Base-by-base conservation (phyloP, 768 basidiomycete species). In the Porpolomopsis calyptriformis region DNA sequence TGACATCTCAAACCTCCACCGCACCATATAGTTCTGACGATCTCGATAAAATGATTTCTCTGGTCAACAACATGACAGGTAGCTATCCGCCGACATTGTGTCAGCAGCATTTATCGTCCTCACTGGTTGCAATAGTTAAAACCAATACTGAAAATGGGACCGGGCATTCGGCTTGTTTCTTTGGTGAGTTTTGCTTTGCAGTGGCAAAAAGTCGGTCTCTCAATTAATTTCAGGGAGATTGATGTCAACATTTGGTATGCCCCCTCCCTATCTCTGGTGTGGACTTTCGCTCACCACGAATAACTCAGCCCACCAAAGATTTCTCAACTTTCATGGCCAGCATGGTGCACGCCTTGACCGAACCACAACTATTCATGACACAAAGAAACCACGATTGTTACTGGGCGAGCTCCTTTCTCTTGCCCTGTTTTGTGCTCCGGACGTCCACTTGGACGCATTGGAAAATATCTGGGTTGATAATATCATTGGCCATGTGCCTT, bases 401-500 rank as follows among this genome's bases (percentile, higher is more conserved):
- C 59, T n/a, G n/a, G 65, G 76, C 55, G 55, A 43, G 26, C 46
- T 61, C 0, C 36, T 67, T 7, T 68, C 69, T 1, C 66, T 63
- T 0, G 4, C 73, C 2, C 52, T 76, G n/a, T 75, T 78, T 55
- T 66, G 59, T 47, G 57, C 64, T 8, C 77, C 77, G 0, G 56
- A 67, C 33, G 52, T 61, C 11, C 73, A 74, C 29, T 52, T 76
- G 19, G 55, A 55, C 6, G 49, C 54, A 14, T 51, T 79, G 25
- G 64, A 71, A 36, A 64, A 59, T 19, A 61, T 76, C 20, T 79
- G 71, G 62, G 65, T 76, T 0, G 77, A 79, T 46, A 38, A 60
- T 2, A 58, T 68, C 18, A 65, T 63, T 2, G 59, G 63, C 48
- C 61, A 57, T 33, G 51, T 53, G 22, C 64, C 51, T 10, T 78